phyloP scores from a whole-genome alignment of 164 flowering plant species.

The Aristolochia contorta region DNA sequence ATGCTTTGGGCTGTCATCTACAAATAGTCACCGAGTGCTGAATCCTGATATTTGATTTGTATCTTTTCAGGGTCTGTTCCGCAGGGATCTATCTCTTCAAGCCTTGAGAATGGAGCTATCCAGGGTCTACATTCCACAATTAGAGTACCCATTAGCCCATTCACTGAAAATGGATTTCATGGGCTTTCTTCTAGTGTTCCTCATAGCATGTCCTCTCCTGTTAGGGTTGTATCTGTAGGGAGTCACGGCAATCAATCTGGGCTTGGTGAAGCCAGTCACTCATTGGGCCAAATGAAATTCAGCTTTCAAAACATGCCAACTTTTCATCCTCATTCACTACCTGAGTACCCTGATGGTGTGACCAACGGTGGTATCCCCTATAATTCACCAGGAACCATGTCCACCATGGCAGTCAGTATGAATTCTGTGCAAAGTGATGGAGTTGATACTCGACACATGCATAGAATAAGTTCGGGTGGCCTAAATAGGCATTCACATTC shows the following conservation, averaged over 20 bases:
- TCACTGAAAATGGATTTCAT: constrained; percentile 29
- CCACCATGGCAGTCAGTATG: constrained; percentile 24
- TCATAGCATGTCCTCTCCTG: constrained; percentile 32
- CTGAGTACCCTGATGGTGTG: constrained; percentile 47
- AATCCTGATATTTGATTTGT: constrained; percentile 6
- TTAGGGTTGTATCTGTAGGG: constrained; percentile 29
- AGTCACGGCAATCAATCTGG: constrained; percentile 22
- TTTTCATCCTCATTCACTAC: constrained; percentile 41
- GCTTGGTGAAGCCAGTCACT: constrained; percentile 26
- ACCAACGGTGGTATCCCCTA: constrained; percentile 27
- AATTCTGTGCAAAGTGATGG: constrained; percentile 31
- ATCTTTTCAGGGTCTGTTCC: constrained; percentile 27
- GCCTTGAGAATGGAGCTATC: constrained; percentile 31
- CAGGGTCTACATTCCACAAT: constrained; percentile 26
- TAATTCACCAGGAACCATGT: constrained; percentile 28
- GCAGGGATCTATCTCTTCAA: constrained; percentile 23
- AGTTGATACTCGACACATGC: constrained; percentile 29
- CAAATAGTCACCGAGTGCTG: background rate
- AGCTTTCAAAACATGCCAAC: constrained; percentile 25
- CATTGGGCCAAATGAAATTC: constrained; percentile 34
- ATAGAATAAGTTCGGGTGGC: constrained; percentile 31
- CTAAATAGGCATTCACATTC: constrained; percentile 23
- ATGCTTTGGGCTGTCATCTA: background rate
- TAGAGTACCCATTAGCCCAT: constrained; percentile 22
- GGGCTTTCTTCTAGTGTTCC: constrained; percentile 44